phyloP scores from a whole-genome alignment of 108 stramenopile genomes.

The Chaetoceros tenuissimus region DNA sequence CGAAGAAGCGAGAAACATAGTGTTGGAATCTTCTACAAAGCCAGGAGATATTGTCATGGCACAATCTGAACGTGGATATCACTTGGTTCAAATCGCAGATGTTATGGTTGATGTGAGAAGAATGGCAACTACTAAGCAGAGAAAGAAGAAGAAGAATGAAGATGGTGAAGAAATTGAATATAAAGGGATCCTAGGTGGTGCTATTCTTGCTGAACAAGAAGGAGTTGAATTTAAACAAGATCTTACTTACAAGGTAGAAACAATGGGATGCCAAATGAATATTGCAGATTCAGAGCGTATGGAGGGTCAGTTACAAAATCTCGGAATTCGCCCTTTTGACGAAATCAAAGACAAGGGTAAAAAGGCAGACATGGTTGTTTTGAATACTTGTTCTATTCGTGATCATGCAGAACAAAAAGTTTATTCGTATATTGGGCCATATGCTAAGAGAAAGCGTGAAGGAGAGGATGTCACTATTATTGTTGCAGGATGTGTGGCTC shows the following conservation, averaged over 20 bases:
- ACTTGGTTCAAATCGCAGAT: conserved; percentile 76
- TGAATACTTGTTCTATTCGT: conserved; percentile 95
- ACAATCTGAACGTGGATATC: conserved; percentile 43
- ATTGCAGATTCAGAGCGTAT: conserved; percentile 94
- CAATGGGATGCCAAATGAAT: conserved; percentile 98
- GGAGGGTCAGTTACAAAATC: conserved; percentile 82
- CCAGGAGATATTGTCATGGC: conserved; percentile 44
- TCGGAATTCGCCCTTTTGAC: conserved; percentile 66
- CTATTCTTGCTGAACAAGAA: conserved; percentile 14
- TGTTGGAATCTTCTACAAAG: conserved; percentile 28
- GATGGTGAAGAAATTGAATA: neutral
- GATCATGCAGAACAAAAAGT: conserved; percentile 97
- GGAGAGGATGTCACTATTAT: conserved; percentile 77
- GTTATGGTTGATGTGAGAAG: conserved; percentile 85
- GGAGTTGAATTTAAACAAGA: conserved; percentile 12
- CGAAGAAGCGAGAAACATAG: conserved; percentile 19
- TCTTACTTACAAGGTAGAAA: conserved; percentile 72
- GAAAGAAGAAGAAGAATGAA: conserved; percentile 18
- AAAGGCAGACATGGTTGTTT: conserved; percentile 79
- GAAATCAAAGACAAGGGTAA: conserved; percentile 14
- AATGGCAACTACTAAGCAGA: conserved; percentile 55
- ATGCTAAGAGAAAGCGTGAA: conserved; percentile 46
- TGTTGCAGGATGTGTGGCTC: conserved; percentile 86
- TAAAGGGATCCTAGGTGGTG: conserved; percentile 28
- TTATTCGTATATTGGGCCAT: conserved; percentile 53